A percentile compares a stretch with the other conserved stretches of the same genome.
phyloP scores from a whole-genome alignment of 164 flowering plant genomes.

The Tinospora cordifolia region DNA sequence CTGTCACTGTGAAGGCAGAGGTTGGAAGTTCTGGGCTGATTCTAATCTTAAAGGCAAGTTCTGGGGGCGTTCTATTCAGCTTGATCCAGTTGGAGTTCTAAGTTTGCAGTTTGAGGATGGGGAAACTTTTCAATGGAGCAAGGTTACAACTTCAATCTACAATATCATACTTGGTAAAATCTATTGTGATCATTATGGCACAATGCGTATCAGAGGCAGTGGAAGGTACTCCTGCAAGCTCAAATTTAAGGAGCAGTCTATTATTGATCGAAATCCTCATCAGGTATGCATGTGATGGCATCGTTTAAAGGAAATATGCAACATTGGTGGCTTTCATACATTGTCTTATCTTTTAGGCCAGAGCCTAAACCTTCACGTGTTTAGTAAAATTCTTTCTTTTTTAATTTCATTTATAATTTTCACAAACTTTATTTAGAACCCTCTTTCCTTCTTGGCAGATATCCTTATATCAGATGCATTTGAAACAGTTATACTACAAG shows the following conservation, averaged over 20 bases:
- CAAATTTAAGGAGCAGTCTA: constrained; percentile 98
- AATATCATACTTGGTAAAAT: constrained; percentile 94
- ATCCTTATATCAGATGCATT: no score
- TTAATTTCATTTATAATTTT: no score
- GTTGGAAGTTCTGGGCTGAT: constrained; percentile 99
- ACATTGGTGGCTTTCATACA: background rate
- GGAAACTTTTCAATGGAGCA: constrained; percentile 96
- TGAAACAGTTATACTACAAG: no score
- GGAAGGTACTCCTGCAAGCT: constrained; percentile 94
- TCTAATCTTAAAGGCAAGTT: constrained; percentile 96
- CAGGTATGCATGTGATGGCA: constrained; percentile 44
- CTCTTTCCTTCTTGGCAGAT: no score
- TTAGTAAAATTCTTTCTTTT: no score
- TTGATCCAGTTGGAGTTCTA: constrained; percentile 92
- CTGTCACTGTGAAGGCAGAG: constrained; percentile 96
- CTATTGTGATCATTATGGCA: constrained; percentile 96
- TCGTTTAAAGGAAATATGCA: background rate
- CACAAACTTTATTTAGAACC: no score
- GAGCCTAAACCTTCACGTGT: no score
- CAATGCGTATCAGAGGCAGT: constrained; percentile 92
- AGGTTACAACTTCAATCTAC: constrained; percentile 96
- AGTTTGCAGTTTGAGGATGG: constrained; percentile 95
- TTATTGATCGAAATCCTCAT: constrained; percentile 95
- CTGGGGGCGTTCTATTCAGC: constrained; percentile 98
- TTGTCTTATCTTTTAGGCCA: no score